Conservation (phyloP, 2,329 filamentous ascomycete species). For the Aspergillus versicolor region DNA sequence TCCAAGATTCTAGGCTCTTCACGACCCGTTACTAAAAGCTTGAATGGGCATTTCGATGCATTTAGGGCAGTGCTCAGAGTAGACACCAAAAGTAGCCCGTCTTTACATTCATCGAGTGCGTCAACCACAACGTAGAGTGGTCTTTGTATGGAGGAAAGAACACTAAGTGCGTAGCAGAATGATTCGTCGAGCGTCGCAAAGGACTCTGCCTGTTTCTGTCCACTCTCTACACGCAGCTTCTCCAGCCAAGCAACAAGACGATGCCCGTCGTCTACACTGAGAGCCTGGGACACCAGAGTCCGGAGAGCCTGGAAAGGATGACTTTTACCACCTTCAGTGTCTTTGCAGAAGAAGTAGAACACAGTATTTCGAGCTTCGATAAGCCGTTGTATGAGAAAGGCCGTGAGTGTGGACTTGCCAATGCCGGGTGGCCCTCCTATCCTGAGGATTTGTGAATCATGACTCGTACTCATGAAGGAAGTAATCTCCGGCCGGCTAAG, state of each 20-base stretch:
- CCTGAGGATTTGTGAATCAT: neutral
- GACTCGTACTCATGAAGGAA: neutral
- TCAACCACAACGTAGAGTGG: neutral
- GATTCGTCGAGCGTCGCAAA: neutral
- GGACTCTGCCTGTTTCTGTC: neutral
- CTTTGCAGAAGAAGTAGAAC: constrained; percentile 1
- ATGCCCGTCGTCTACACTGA: neutral
- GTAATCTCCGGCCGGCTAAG: neutral
- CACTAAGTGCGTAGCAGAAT: neutral
- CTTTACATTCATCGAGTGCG: neutral
- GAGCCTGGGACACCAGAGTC: neutral
- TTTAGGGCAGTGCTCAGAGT: neutral
- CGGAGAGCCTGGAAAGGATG: neutral
- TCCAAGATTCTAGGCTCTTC: neutral
- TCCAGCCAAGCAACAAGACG: neutral
- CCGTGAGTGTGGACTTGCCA: neutral
- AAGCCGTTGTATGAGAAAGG: neutral
- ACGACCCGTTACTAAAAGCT: neutral
- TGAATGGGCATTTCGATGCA: neutral
- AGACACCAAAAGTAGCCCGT: neutral
- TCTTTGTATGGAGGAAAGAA: neutral
- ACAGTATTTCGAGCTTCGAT: neutral
- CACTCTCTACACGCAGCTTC: neutral
- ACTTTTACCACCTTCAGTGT: neutral
- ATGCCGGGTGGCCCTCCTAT: neutral